phyloP scores from a whole-genome alignment of 2,329 filamentous ascomycete species.

The Tricladium varicosporioides region DNA sequence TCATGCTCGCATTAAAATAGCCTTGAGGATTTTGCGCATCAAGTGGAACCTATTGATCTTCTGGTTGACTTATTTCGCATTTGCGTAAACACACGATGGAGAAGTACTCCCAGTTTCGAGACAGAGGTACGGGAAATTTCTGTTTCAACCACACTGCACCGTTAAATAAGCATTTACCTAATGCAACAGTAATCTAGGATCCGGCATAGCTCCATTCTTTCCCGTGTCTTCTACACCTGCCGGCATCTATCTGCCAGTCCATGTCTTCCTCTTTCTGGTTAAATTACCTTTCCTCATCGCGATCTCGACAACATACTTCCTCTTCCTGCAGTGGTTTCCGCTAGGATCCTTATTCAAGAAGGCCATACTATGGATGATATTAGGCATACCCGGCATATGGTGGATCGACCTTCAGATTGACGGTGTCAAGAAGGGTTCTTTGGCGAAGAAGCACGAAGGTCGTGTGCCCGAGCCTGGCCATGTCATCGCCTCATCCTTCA shows the following conservation, averaged over 20 bases:
- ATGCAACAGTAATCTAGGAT: conserved; percentile 55
- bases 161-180: conserved; percentile 18
- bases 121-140: conserved; percentile 55
- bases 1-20: conserved; percentile 2
- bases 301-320: conserved; percentile 69
- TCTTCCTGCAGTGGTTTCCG: conserved; percentile 79
- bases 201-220: conserved; percentile 94
- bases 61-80: not conserved
- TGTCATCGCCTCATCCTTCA: conserved; percentile 87
- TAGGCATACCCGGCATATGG: conserved; percentile 90
- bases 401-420: conserved; percentile 99
- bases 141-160: not conserved
- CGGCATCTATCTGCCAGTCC: conserved; percentile 60
- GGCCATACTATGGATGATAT: conserved; percentile 79
- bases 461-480: conserved; percentile 76
- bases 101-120: conserved; percentile 73
- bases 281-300: conserved; percentile 76
- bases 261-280: conserved; percentile 73
- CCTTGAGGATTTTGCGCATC: too few relatives aligned
- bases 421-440: conserved; percentile 86
- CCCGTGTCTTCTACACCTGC: conserved; percentile 69
- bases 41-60: not conserved
- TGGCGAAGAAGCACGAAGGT: conserved; percentile 69
- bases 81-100: conserved; percentile 51
- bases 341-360: conserved; percentile 70